Base-by-base conservation (phyloP, 208 protist species). In the Trypanosomatidae sp. region DNA sequence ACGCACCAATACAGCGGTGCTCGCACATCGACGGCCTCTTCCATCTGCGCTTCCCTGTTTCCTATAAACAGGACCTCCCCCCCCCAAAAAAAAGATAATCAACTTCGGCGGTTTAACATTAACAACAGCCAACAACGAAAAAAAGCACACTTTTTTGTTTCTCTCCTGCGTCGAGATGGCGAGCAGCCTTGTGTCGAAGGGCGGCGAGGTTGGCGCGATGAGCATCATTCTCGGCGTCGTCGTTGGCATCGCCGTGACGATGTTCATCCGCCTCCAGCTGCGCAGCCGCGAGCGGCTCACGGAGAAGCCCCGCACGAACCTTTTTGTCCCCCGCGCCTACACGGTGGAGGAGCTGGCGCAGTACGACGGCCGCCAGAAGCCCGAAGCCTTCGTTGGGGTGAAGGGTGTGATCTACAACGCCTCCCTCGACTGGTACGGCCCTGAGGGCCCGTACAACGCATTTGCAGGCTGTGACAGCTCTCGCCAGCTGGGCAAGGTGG, bases 331-430 rank as follows among this genome's bases (percentile, higher is more conserved):
- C 17, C 91, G 91, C n/a, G n/a, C n/a, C n/a, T 96, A 92, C 79
- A 96, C 89, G 12, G 58, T 92, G 28, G 89, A 91, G 64, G 89
- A 96, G 76, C 74, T 96, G 46, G 84, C 77, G 33, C 74, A 91
- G 67, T 96, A 92, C 76, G 86, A 96, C 68, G 91, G 88, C n/a
- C n/a, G n/a, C n/a, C n/a, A 65, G 65, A 88, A 82, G 55, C 91
- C 91, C 44, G 68, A 83, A 56, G 87, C 82, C 1, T 94, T 97
- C 52, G 80, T 97, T 1, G 91, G 79, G 19, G 88, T 95, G 56
- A 95, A 95, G 70, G 93, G 93, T 28, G 74, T 95, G 69, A 80
- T 97, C 70, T 97, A 97, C 86, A 93, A 92, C 66, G 90, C 75
- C 22, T 85, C 87, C 2, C 67, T 86, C 47, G 85, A 91, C 50